Evolutionary conservation across 2,329 filamentous ascomycete genomes (phyloP).

Genomic region (Cercospora sp.): DNA sequence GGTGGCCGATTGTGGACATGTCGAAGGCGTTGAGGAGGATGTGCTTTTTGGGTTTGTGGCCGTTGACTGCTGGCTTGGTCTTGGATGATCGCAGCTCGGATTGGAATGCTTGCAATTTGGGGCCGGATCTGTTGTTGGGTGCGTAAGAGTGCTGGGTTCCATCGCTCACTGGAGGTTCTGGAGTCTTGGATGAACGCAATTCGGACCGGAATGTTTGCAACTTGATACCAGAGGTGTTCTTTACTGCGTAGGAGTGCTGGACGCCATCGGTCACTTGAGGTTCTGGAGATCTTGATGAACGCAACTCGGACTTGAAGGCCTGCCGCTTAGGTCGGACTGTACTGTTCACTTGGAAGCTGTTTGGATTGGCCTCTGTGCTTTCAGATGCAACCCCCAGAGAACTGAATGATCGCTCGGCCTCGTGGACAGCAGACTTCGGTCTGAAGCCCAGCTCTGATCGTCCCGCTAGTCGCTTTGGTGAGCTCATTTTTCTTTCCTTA

Average conservation of each 20-base stretch:
- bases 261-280: constrained; percentile 1
- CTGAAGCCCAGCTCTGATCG: constrained; percentile 1
- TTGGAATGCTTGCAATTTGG: not conserved
- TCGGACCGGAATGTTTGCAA: not conserved
- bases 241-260: not conserved
- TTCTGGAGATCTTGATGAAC: not conserved
- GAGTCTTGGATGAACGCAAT: not conserved
- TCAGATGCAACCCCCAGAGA: not conserved
- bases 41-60: constrained; percentile 36
- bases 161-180: not conserved
- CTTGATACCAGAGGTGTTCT: not conserved
- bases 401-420: not conserved
- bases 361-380: not conserved
- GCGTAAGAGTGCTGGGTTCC: not conserved
- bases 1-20: constrained; percentile 53
- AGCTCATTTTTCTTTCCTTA: not conserved
- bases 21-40: constrained; percentile 43
- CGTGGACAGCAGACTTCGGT: not conserved
- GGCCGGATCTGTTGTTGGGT: not conserved
- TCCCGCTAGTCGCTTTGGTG: constrained; percentile 1
- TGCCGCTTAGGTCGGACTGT: not conserved
- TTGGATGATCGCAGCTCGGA: not conserved
- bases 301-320: constrained; percentile 4
- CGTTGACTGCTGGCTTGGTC: not conserved
- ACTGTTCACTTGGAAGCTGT: not conserved